phyloP scores from a whole-genome alignment of 2,329 filamentous ascomycete genomes.

The Neofusicoccum ribis region DNA sequence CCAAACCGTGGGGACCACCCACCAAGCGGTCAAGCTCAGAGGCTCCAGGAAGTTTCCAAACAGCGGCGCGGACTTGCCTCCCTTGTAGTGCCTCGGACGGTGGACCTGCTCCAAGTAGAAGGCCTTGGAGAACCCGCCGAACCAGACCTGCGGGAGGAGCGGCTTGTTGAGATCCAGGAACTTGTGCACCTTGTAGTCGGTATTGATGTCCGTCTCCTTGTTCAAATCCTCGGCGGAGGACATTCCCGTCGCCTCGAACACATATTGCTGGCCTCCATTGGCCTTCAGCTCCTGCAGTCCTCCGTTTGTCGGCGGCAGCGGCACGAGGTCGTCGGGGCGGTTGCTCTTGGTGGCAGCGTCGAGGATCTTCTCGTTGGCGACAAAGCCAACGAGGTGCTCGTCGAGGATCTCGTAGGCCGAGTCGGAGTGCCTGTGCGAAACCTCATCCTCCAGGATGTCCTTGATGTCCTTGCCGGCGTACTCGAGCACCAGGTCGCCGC shows the following conservation, averaged over 20 bases:
- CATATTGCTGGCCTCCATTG: conserved; percentile 48
- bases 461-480: conserved; percentile 86
- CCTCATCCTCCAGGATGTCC: conserved; percentile 76
- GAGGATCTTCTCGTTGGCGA: conserved; percentile 61
- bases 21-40: conserved; percentile 94
- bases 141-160: conserved; percentile 84
- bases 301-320: conserved; percentile 49
- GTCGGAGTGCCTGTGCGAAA: conserved; percentile 84
- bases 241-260: conserved; percentile 76
- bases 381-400: conserved; percentile 80
- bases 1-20: conserved; percentile 82
- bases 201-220: conserved; percentile 73
- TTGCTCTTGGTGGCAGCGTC: conserved; percentile 51
- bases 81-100: conserved; percentile 91
- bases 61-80: conserved; percentile 85
- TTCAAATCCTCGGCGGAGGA: conserved; percentile 82
- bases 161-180: conserved; percentile 88
- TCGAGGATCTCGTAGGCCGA: conserved; percentile 94
- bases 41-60: conserved; percentile 99
- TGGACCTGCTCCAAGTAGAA: conserved; percentile 98
- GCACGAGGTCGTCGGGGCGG: conserved; percentile 52
- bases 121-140: conserved; percentile 84
- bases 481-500: conserved; percentile 81
- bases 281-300: conserved; percentile 52
- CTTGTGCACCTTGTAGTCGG: conserved; percentile 87